A percentile compares a stretch with the other conserved stretches of the same genome.
phyloP scores from a whole-genome alignment of 1,139 yeast species.

The Yamadazyma diddensiae region DNA sequence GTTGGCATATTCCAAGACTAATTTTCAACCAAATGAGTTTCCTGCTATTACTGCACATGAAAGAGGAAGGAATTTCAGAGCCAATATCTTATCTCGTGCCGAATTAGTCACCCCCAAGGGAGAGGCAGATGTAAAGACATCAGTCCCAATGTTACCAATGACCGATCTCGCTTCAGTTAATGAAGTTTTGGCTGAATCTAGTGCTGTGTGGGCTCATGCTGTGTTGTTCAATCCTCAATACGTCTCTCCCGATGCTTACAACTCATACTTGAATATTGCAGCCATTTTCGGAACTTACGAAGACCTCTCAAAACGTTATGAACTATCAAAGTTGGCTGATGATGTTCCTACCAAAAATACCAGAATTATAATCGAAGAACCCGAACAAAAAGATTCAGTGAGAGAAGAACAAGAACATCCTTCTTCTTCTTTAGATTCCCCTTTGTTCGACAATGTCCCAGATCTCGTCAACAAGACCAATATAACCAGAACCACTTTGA shows the following conservation, averaged over 20 bases:
- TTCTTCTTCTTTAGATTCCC: slow-evolving; percentile 17
- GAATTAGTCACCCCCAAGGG: slow-evolving; percentile 4
- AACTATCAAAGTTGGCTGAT: slow-evolving; percentile 14
- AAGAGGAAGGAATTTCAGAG: slow-evolving; percentile 46
- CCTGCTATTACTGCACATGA: slow-evolving; percentile 44
- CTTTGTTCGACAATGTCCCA: slow-evolving; percentile 19
- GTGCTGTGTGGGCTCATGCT: slow-evolving; percentile 69
- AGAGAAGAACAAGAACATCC: slow-evolving; percentile 8
- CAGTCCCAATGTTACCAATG: slow-evolving; percentile 65
- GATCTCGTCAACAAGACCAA: slow-evolving; percentile 11
- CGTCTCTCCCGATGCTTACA: slow-evolving; percentile 41
- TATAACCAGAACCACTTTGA: slow-evolving; percentile 46
- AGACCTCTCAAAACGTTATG: slow-evolving; percentile 52
- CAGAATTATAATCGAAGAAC: slow-evolving; percentile 10
- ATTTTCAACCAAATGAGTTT: slow-evolving; percentile 14
- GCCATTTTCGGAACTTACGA: slow-evolving; percentile 42
- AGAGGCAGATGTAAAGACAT: slow-evolving; percentile 2
- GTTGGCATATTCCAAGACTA: slow-evolving; percentile 51
- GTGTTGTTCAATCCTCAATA: slow-evolving; percentile 38
- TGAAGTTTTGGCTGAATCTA: slow-evolving; percentile 68
- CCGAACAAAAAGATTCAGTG: slow-evolving; percentile 3
- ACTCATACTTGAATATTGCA: slow-evolving; percentile 55
- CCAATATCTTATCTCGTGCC: slow-evolving; percentile 36
- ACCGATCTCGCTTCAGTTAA: slow-evolving; percentile 32
- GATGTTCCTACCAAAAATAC: slow-evolving; percentile 19